Evolutionary conservation across 768 basidiomycete species (phyloP).

Genomic region (Dentipellis fragilis): DNA sequence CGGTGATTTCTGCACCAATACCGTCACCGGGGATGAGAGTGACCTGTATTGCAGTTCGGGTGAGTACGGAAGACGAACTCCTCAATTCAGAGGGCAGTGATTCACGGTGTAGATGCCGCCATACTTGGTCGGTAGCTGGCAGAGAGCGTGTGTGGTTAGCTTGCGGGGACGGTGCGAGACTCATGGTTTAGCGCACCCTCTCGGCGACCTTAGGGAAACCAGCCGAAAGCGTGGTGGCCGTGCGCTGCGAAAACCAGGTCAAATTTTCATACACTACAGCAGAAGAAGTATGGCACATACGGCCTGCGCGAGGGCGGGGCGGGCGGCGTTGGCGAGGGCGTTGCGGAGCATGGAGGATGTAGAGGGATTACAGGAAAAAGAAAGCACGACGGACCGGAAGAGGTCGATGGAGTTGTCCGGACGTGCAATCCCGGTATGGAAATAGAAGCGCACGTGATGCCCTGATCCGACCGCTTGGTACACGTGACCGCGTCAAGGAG

Average conservation of each 20-base stretch:
- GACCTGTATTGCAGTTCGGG: constrained; percentile 40
- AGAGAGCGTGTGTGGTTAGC: no score
- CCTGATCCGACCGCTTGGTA: neutral
- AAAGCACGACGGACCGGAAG: constrained; percentile 22
- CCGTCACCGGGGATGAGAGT: constrained; percentile 98
- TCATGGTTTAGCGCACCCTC: constrained; percentile 36
- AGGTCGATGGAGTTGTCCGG: neutral
- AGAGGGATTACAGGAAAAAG: constrained; percentile 8
- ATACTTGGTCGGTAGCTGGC: constrained; percentile 76
- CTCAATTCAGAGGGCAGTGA: constrained; percentile 16
- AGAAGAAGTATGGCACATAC: constrained; percentile 29
- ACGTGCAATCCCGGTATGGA: neutral
- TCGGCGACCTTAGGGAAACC: constrained; percentile 69
- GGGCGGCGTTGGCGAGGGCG: constrained; percentile 45
- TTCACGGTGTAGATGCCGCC: constrained; percentile 84
- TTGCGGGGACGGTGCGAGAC: no score
- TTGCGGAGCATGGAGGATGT: constrained; percentile 53
- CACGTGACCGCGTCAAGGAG: neutral
- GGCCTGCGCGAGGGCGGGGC: constrained; percentile 40
- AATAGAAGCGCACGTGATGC: neutral
- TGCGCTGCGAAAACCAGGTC: constrained; percentile 33
- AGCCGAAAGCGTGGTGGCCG: constrained; percentile 69
- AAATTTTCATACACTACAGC: neutral
- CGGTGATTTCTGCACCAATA: constrained; percentile 93
- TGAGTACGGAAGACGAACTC: constrained; percentile 2